Conservation (phyloP, 2,329 filamentous ascomycete species). For the Paecilomyces niveus region DNA sequence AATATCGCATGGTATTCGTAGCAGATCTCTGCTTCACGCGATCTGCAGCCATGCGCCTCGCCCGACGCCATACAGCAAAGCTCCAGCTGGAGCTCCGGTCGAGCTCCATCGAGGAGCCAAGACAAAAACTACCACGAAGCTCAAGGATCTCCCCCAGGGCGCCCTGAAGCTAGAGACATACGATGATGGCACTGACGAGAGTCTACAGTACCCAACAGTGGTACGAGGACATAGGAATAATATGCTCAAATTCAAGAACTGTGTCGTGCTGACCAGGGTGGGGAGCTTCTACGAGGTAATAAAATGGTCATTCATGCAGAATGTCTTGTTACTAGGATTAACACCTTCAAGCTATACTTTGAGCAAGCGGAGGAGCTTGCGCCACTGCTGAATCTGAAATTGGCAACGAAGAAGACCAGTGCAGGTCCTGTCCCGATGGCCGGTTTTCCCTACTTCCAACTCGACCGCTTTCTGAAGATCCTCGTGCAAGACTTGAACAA, state of each 20-base stretch:
- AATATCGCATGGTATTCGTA: not conserved
- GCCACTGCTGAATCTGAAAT: constrained; percentile 79
- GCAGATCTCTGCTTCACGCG: constrained; percentile 16
- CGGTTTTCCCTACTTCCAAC: constrained; percentile 87
- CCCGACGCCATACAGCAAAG: constrained; percentile 10
- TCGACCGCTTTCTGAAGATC: constrained; percentile 87
- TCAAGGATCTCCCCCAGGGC: constrained; percentile 52
- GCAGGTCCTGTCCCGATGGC: constrained; percentile 81
- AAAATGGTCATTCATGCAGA: constrained; percentile 1
- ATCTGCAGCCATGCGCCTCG: constrained; percentile 25
- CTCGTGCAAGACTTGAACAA: constrained; percentile 85
- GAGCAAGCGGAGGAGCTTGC: constrained; percentile 88
- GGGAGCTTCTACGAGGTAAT: constrained; percentile 84
- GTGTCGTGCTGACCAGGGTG: constrained; percentile 83
- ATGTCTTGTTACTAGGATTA: constrained; percentile 1
- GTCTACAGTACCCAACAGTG: constrained; percentile 72
- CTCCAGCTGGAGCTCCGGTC: constrained; percentile 5
- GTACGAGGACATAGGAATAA: constrained; percentile 79
- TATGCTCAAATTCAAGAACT: constrained; percentile 85
- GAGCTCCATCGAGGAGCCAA: constrained; percentile 25
- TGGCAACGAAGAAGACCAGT: constrained; percentile 71
- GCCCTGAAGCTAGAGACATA: constrained; percentile 39
- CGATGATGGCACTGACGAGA: constrained; percentile 38
- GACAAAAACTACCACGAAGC: constrained; percentile 29
- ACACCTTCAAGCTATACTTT: constrained; percentile 64